Evolutionary conservation across 768 basidiomycete species (phyloP).

Genomic region (Podaxis rugospora): DNA sequence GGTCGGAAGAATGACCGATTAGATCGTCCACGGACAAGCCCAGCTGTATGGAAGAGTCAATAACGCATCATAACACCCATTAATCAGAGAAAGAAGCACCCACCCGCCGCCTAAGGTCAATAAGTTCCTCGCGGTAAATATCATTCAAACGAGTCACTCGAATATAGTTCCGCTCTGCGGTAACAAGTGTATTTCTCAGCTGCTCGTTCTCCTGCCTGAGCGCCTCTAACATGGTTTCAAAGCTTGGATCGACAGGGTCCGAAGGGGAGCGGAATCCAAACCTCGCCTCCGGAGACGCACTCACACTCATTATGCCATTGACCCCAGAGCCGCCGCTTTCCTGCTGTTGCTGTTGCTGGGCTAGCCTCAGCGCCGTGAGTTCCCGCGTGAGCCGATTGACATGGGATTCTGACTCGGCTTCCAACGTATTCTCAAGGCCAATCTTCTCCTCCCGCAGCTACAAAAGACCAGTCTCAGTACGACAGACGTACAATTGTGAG

Average conservation of each 20-base stretch:
- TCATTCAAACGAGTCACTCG: slow-evolving; percentile 74
- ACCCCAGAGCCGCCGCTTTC: slow-evolving; percentile 10
- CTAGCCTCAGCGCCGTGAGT: slow-evolving; percentile 56
- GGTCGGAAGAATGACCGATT: slow-evolving; percentile 66
- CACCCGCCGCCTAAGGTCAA: slow-evolving; percentile 72
- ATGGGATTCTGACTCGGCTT: slow-evolving; percentile 84
- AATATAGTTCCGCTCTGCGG: slow-evolving; percentile 75
- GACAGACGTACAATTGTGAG: background rate
- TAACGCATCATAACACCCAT: background rate
- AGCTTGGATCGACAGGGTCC: slow-evolving; percentile 32
- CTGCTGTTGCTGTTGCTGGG: slow-evolving; percentile 45
- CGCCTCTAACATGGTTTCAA: slow-evolving; percentile 67
- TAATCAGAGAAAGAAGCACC: slow-evolving; percentile 26
- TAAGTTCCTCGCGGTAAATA: slow-evolving; percentile 79
- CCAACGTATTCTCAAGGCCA: slow-evolving; percentile 72
- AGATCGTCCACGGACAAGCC: slow-evolving; percentile 77
- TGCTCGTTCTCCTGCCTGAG: slow-evolving; percentile 79
- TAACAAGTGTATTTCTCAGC: slow-evolving; percentile 58
- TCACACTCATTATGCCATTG: slow-evolving; percentile 16
- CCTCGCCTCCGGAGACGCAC: slow-evolving; percentile 30
- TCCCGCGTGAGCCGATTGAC: slow-evolving; percentile 75
- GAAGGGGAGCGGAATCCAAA: slow-evolving; percentile 22
- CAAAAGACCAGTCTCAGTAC: background rate
- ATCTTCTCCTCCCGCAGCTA: slow-evolving; percentile 86
- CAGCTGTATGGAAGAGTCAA: slow-evolving; percentile 37